Conservation (phyloP, 2,329 filamentous ascomycete species). For the Fusarium protoensiforme region DNA sequence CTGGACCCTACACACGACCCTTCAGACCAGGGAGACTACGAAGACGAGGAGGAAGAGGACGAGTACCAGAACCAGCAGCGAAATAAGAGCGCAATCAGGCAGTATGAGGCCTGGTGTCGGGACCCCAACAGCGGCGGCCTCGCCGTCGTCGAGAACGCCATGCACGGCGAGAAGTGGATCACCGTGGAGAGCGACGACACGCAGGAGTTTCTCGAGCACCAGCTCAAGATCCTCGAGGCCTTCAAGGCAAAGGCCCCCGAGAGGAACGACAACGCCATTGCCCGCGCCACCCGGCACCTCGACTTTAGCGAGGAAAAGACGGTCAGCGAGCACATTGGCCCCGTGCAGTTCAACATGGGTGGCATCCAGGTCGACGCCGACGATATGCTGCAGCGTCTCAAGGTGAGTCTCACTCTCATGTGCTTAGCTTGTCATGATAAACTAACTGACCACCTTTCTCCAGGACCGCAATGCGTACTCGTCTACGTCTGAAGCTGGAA, state of each 20-base stretch:
- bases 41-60: conserved; percentile 37
- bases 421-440: not conserved
- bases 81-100: conserved; percentile 71
- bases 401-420: conserved; percentile 63
- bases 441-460: conserved; percentile 43
- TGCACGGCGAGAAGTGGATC: conserved; percentile 50
- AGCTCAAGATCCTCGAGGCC: conserved; percentile 79
- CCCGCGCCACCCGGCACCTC: conserved; percentile 37
- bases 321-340: conserved; percentile 85
- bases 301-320: conserved; percentile 57
- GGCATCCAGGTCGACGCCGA: conserved; percentile 96
- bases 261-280: conserved; percentile 46
- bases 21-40: conserved; percentile 38
- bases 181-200: conserved; percentile 66
- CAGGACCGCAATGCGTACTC: conserved; percentile 69
- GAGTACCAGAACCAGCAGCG: conserved; percentile 26
- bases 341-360: conserved; percentile 97
- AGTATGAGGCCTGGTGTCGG: conserved; percentile 83
- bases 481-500: conserved; percentile 56
- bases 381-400: conserved; percentile 88
- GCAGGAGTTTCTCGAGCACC: conserved; percentile 80
- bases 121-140: conserved; percentile 74
- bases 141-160: conserved; percentile 53
- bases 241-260: conserved; percentile 67
- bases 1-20: conserved; percentile 42